Base-by-base conservation (phyloP, 345 rosid genomes). In the Excoecaria cochinchinensis region DNA sequence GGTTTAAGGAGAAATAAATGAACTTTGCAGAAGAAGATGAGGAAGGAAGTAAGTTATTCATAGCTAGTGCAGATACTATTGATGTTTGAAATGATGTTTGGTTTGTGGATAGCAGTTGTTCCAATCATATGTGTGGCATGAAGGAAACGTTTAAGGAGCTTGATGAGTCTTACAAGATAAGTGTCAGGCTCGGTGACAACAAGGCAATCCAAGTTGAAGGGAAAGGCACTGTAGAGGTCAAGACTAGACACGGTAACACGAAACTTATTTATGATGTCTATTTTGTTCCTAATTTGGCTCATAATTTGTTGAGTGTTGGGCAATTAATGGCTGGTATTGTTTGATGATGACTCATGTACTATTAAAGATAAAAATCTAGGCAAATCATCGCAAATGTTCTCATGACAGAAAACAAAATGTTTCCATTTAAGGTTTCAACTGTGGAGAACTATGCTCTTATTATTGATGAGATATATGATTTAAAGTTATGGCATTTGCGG, bases 391-490 rank as follows among this genome's bases (percentile, higher is more conserved):
- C 25, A n/a, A 48, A 73, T 16, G 59, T 73, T 36, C 8, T 14
- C 4, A 73, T 61, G 42, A 36, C 42, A 0, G 4, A 12, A n/a
- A 73, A 73, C 24, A 60, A 73, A 24, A 42, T 73, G 57, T 73
- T 73, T 46, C 76, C 58, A 44, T 31, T 73, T 24, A 24, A 60
- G 25, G 76, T 61, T 31, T 60, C 58, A 60, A 24, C 1, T 24
- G 25, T 73, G 10, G 31, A 67, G 31, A 67, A 67, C 39, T 42
- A 15, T 67, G 3, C 52, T 67, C 15, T n/a, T 4, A 42, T 42
- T 46, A 58, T 24, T 15, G 19, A 14, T 42, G 25, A 2, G 4
- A 46, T 46, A 2, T 24, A 21, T 60, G 69, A 61, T 8, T 42
- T 59, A 40, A 36, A 25, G 61, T 61, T 73, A 48, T 73, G 76